phyloP scores from a whole-genome alignment of 2,329 filamentous ascomycete genomes.

The Aspergillus sp. region DNA sequence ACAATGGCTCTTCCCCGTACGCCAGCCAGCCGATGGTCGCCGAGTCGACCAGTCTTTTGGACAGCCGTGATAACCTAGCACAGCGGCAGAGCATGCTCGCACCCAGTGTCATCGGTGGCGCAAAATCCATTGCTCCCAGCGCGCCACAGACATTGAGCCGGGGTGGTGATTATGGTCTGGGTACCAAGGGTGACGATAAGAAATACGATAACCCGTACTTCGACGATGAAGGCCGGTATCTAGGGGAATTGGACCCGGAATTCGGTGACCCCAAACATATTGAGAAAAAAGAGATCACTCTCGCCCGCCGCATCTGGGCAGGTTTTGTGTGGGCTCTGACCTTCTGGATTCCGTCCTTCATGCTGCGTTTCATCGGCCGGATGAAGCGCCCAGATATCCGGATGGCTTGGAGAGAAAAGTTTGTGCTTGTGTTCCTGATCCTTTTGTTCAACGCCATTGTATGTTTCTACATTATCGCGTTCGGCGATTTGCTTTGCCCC shows the following conservation, averaged over 20 bases:
- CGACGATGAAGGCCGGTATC: slow-evolving; percentile 64
- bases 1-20: slow-evolving; percentile 67
- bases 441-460: slow-evolving; percentile 74
- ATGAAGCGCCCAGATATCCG: slow-evolving; percentile 98
- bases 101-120: slow-evolving; percentile 50
- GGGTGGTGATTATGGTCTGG: slow-evolving; percentile 84
- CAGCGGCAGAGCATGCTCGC: slow-evolving; percentile 48
- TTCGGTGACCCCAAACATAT: slow-evolving; percentile 74
- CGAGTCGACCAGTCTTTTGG: slow-evolving; percentile 60
- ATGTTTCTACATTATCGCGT: slow-evolving; percentile 87
- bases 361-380: slow-evolving; percentile 76
- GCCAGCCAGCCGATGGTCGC: slow-evolving; percentile 53
- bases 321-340: slow-evolving; percentile 79
- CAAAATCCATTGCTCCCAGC: slow-evolving; percentile 51
- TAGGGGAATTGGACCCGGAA: slow-evolving; percentile 71
- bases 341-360: slow-evolving; percentile 89
- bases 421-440: slow-evolving; percentile 79
- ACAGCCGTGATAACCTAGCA: slow-evolving; percentile 66
- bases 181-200: slow-evolving; percentile 76
- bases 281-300: slow-evolving; percentile 64
- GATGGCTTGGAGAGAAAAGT: slow-evolving; percentile 95
- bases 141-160: slow-evolving; percentile 55
- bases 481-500: slow-evolving; percentile 82
- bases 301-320: slow-evolving; percentile 73
- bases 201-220: slow-evolving; percentile 70